phyloP scores from a whole-genome alignment of 2,329 filamentous ascomycete genomes.

The Chaetomium olivaceum region DNA sequence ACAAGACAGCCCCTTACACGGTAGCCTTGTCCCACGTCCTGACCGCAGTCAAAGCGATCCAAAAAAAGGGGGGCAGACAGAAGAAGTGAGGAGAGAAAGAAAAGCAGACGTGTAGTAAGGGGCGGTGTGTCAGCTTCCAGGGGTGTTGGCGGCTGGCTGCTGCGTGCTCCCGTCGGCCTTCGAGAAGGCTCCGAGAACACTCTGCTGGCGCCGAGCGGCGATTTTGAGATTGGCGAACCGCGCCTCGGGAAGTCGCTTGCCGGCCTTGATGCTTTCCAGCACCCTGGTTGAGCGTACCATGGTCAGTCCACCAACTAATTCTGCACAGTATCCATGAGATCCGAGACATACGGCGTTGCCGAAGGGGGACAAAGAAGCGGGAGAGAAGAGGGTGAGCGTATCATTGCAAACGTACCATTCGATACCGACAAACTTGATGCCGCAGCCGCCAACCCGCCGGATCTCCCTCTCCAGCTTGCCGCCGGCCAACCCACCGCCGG shows the following conservation, averaged over 20 bases:
- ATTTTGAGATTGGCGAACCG: constrained; percentile 66
- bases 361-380: constrained; percentile 17
- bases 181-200: constrained; percentile 54
- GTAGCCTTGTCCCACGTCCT: constrained; percentile 20
- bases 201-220: constrained; percentile 62
- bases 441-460: constrained; percentile 62
- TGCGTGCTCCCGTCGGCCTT: constrained; percentile 31
- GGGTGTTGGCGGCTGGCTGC: constrained; percentile 18
- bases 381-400: constrained; percentile 11
- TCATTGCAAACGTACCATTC: constrained; percentile 64
- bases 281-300: constrained; percentile 53
- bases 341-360: constrained; percentile 19
- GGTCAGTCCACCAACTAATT: constrained; percentile 13
- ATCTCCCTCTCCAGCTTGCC: constrained; percentile 84
- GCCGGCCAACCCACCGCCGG: constrained; percentile 73
- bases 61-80: background rate
- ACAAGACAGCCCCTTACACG: constrained; percentile 19
- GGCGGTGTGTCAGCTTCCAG: constrained; percentile 20
- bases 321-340: constrained; percentile 24
- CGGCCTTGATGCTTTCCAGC: constrained; percentile 77
- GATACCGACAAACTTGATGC: constrained; percentile 75
- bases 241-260: constrained; percentile 72
- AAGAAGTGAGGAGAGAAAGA: background rate
- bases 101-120: background rate
- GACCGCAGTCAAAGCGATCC: background rate